Evolutionary conservation across 768 basidiomycete genomes (phyloP).

Genomic region (Termitomyces sp.): DNA sequence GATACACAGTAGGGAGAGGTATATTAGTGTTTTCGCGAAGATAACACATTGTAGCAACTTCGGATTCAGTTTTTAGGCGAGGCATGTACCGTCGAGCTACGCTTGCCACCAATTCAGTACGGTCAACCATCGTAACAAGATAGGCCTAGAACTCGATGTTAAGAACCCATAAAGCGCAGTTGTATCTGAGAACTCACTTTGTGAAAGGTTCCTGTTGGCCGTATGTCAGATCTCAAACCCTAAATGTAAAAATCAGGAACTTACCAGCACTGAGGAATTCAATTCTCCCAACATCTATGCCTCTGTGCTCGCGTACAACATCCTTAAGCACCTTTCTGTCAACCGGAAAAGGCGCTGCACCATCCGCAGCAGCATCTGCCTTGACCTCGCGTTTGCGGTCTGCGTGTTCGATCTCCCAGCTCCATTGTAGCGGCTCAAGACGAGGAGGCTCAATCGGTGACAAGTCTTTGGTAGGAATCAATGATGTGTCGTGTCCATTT

Average conservation of each 20-base stretch:
- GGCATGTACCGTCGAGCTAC: slow-evolving; percentile 86
- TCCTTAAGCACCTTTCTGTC: slow-evolving; percentile 73
- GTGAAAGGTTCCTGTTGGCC: slow-evolving; percentile 68
- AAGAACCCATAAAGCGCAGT: not conserved
- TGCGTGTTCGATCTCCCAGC: slow-evolving; percentile 67
- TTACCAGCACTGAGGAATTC: slow-evolving; percentile 68
- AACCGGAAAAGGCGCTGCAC: slow-evolving; percentile 63
- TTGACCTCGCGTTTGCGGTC: slow-evolving; percentile 61
- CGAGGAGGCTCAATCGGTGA: slow-evolving; percentile 5
- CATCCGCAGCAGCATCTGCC: slow-evolving; percentile 58
- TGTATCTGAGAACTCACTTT: slow-evolving; percentile 38
- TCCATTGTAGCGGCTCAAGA: slow-evolving; percentile 46
- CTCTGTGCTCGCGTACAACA: slow-evolving; percentile 68
- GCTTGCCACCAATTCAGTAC: slow-evolving; percentile 63
- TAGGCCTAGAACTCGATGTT: slow-evolving; percentile 50
- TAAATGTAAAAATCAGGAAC: slow-evolving; percentile 20
- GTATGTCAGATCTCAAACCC: slow-evolving; percentile 5
- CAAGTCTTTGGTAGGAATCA: slow-evolving; percentile 9
- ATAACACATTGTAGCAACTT: slow-evolving; percentile 82
- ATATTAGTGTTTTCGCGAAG: slow-evolving; percentile 63
- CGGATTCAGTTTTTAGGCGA: slow-evolving; percentile 80
- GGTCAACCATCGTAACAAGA: slow-evolving; percentile 59
- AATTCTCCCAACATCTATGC: slow-evolving; percentile 61
- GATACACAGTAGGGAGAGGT: slow-evolving; percentile 71
- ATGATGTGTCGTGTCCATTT: slow-evolving; percentile 19